Evolutionary conservation across 2,329 filamentous ascomycete genomes (phyloP).

Genomic region (Coniochaeta sp.): DNA sequence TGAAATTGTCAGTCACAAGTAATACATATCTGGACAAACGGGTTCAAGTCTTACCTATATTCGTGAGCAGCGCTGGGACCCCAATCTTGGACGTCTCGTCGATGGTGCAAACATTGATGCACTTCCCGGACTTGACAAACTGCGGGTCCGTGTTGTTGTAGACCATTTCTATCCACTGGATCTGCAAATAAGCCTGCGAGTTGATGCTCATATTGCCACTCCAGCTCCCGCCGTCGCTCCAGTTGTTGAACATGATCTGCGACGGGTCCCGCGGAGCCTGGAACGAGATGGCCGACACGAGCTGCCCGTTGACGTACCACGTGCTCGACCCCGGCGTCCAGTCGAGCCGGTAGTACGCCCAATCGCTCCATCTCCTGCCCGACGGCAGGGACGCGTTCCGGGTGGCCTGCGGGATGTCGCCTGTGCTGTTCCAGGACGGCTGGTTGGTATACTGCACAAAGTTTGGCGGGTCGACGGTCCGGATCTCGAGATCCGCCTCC

Average conservation of each 20-base stretch:
- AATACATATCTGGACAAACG: neutral
- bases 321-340: conserved; percentile 37
- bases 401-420: conserved; percentile 33
- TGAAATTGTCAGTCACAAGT: neutral
- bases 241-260: conserved; percentile 41
- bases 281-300: conserved; percentile 36
- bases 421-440: conserved; percentile 31
- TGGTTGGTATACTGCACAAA: conserved; percentile 44
- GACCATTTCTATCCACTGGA: conserved; percentile 44
- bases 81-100: conserved; percentile 25
- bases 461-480: conserved; percentile 25
- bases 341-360: conserved; percentile 43
- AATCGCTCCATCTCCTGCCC: conserved; percentile 32
- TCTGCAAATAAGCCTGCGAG: conserved; percentile 35
- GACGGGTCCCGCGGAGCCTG: conserved; percentile 38
- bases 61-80: conserved; percentile 24
- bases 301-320: conserved; percentile 40
- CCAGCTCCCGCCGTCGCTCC: conserved; percentile 45
- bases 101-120: conserved; percentile 28
- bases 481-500: conserved; percentile 28
- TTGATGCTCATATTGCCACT: conserved; percentile 36
- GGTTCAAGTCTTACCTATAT: neutral
- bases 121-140: conserved; percentile 12
- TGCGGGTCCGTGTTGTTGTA: conserved; percentile 30
- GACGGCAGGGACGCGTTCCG: conserved; percentile 28